phyloP scores from a whole-genome alignment of 768 basidiomycete genomes.

The Roridomyces roridus region DNA sequence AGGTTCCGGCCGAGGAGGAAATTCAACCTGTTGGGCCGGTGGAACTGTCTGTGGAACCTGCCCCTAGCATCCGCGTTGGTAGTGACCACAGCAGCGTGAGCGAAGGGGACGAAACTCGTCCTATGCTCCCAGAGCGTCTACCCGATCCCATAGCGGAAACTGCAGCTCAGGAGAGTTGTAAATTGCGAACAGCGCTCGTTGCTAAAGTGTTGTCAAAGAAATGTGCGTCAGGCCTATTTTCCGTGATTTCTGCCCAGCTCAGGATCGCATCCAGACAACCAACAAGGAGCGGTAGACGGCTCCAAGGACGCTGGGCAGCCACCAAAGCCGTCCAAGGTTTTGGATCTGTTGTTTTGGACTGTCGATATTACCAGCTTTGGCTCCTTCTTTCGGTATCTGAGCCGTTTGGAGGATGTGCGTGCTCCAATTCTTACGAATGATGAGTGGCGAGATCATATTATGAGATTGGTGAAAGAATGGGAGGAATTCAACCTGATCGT shows the following conservation, averaged over 20 bases:
- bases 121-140: too few species aligned
- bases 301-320: not conserved
- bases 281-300: not conserved
- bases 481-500: conserved; percentile 15
- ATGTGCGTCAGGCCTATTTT: too few species aligned
- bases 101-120: too few species aligned
- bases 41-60: too few species aligned
- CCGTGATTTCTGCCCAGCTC: too few species aligned
- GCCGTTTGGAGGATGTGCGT: conserved; percentile 11
- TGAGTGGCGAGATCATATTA: conserved; percentile 10
- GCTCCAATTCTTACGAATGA: conserved; percentile 5
- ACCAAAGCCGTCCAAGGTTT: not conserved
- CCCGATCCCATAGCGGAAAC: too few species aligned
- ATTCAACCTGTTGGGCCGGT: too few species aligned
- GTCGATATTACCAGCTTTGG: conserved; percentile 11
- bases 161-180: not conserved
- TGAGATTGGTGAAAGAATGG: conserved; percentile 12
- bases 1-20: too few species aligned
- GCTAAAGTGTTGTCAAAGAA: conserved; percentile 5
- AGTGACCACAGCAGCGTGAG: too few species aligned
- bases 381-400: conserved; percentile 9
- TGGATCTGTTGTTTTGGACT: conserved; percentile 1
- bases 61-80: too few species aligned
- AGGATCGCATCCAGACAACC: too few species aligned
- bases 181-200: not conserved